Percentiles rank a stretch among this genome's conserved stretches.
Conservation (phyloP, 352 stramenopile species). For the Phytophthora cryptogea region DNA sequence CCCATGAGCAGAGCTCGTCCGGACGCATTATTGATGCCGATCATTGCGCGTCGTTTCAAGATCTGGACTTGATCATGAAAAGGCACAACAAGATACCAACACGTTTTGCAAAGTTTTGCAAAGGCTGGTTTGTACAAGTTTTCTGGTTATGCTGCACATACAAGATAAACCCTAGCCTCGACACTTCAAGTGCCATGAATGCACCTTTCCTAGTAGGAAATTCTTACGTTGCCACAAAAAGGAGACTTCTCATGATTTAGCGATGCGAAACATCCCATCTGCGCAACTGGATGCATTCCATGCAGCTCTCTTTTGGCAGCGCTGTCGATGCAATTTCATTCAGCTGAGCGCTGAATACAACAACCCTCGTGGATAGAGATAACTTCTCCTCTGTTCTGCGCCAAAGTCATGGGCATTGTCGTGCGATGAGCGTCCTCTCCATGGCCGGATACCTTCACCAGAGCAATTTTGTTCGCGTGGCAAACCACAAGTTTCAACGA, state of each 20-base stretch:
- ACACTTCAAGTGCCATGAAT: too few relatives aligned
- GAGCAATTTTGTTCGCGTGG: background rate
- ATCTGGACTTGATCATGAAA: slow-evolving; percentile 18
- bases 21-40: slow-evolving; percentile 23
- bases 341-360: background rate
- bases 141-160: too few relatives aligned
- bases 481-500: slow-evolving; percentile 4
- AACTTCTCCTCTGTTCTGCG: slow-evolving; percentile 10
- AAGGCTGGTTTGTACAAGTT: too few relatives aligned
- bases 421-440: too few relatives aligned
- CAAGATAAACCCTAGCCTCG: too few relatives aligned
- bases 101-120: too few relatives aligned
- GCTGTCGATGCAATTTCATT: background rate
- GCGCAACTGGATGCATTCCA: too few relatives aligned
- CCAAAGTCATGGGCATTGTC: slow-evolving; percentile 9
- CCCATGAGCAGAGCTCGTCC: slow-evolving; percentile 47
- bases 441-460: slow-evolving; percentile 1
- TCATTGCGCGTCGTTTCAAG: slow-evolving; percentile 23
- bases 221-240: too few relatives aligned
- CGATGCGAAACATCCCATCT: too few relatives aligned
- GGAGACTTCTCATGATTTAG: too few relatives aligned
- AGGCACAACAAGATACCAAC: background rate
- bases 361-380: background rate
- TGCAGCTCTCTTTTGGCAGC: too few relatives aligned
- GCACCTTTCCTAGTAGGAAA: too few relatives aligned